These are phyloP conservation scores for Cystofilobasidium macerans DNA, from an alignment of 768 basidiomycete species.

Conservation along the genomic window DNA sequence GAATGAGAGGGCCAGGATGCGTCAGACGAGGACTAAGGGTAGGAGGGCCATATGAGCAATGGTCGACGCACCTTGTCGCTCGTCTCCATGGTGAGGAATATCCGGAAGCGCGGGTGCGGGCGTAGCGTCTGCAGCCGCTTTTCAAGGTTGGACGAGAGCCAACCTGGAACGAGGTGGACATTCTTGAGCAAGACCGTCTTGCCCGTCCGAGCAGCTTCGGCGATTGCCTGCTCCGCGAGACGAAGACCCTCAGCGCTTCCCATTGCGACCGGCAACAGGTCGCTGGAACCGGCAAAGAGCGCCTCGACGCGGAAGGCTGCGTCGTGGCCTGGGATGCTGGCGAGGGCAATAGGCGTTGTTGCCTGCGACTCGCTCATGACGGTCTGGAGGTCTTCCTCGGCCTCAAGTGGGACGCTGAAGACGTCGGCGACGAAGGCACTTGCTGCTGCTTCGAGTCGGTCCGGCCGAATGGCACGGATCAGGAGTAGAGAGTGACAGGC, in stretches of 20 bases:
- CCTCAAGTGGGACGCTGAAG: conserved; percentile 71
- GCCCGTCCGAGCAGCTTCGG: conserved; percentile 79
- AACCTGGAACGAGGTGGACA: conserved; percentile 86
- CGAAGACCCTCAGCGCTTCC: conserved; percentile 96
- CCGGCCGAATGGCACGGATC: conserved; percentile 84
- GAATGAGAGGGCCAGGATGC: not conserved
- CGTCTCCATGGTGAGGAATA: conserved; percentile 97
- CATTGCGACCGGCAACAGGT: conserved; percentile 61
- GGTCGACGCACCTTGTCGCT: conserved; percentile 34
- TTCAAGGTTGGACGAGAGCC: conserved; percentile 81
- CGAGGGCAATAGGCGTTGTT: conserved; percentile 71
- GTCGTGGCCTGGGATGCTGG: conserved; percentile 92
- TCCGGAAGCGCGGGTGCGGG: conserved; percentile 79
- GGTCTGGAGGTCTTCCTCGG: conserved; percentile 60
- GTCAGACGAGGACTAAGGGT: not conserved
- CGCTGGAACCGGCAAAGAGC: conserved; percentile 47
- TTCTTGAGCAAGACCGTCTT: conserved; percentile 97
- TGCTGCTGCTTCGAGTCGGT: conserved; percentile 75
- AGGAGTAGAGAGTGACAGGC: conserved; percentile 46
- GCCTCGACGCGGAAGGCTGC: conserved; percentile 94
- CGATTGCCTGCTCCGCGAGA: conserved; percentile 91
- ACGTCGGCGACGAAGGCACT: conserved; percentile 60
- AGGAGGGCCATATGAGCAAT: not conserved
- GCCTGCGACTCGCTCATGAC: conserved; percentile 69
- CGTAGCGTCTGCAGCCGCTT: conserved; percentile 89